A percentile compares a stretch with the other conserved stretches of the same genome.
phyloP scores from a whole-genome alignment of 306 rosid genomes.

The Medicago ruthenica region DNA sequence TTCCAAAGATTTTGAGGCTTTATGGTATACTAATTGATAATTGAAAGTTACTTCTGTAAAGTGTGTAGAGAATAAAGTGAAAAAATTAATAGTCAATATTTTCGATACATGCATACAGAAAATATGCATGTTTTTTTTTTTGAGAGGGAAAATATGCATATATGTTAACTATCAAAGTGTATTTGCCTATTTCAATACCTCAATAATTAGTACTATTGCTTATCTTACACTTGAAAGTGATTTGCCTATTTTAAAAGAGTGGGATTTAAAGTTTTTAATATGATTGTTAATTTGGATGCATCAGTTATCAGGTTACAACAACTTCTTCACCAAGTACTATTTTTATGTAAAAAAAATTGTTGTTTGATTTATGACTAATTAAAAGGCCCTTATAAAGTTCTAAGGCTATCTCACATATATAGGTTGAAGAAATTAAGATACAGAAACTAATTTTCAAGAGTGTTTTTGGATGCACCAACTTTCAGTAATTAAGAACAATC shows the following conservation, averaged over 20 bases:
- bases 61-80: background rate
- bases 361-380: conserved; percentile 9
- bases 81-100: background rate
- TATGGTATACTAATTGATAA: background rate
- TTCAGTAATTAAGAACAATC: background rate
- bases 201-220: background rate
- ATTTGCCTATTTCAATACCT: background rate
- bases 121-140: background rate
- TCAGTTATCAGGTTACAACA: background rate
- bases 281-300: conserved; percentile 12
- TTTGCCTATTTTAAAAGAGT: background rate
- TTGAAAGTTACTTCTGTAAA: background rate
- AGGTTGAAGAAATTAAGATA: conserved; percentile 8
- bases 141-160: background rate
- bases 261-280: background rate
- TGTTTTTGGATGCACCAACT: background rate
- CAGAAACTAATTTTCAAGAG: background rate
- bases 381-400: background rate
- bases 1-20: conserved; percentile 9
- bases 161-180: background rate
- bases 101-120: background rate
- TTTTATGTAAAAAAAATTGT: background rate
- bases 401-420: background rate
- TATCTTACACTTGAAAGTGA: background rate
- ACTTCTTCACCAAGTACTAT: background rate